These are phyloP conservation scores for Penicillium samsonianum DNA, from an alignment of 495 filamentous ascomycete genomes.

Conservation along the genomic window DNA sequence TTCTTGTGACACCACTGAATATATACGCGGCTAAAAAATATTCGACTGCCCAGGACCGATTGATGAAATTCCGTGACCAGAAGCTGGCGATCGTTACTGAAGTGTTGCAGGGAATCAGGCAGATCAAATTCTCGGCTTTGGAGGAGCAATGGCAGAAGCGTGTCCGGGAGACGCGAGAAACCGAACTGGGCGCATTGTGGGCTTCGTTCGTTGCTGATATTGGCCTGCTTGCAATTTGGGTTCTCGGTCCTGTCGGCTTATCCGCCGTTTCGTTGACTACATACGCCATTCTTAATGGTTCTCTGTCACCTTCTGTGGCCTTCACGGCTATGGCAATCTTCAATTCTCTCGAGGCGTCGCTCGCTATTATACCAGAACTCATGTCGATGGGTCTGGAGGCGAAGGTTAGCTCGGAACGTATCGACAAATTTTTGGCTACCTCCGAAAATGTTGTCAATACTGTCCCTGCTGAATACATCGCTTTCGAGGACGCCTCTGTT, in stretches of 20 bases:
- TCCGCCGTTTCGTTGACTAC: conserved; percentile 69
- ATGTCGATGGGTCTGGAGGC: conserved; percentile 69
- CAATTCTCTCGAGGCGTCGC: conserved; percentile 64
- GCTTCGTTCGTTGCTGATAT: conserved; percentile 62
- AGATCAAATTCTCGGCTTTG: conserved; percentile 87
- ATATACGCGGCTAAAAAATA: conserved; percentile 68
- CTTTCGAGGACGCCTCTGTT: conserved; percentile 68
- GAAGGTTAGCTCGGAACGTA: conserved; percentile 70
- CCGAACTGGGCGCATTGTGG: conserved; percentile 68
- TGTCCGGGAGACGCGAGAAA: conserved; percentile 63
- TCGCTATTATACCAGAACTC: conserved; percentile 72
- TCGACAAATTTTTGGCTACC: conserved; percentile 68
- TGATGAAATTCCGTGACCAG: conserved; percentile 79
- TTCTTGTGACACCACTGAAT: conserved; percentile 68
- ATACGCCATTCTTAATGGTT: conserved; percentile 63
- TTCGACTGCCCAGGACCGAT: conserved; percentile 60
- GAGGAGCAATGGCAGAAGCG: conserved; percentile 78
- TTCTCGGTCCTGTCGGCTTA: conserved; percentile 71
- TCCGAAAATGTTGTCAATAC: conserved; percentile 64
- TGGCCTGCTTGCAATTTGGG: conserved; percentile 63
- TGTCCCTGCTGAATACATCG: conserved; percentile 55
- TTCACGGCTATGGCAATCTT: conserved; percentile 82
- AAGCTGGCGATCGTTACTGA: conserved; percentile 81
- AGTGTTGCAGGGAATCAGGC: conserved; percentile 78
- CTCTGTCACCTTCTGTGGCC: conserved; percentile 70